Base-by-base conservation (phyloP, 2,329 filamentous ascomycete genomes). In the Colletotrichum cuscutae region DNA sequence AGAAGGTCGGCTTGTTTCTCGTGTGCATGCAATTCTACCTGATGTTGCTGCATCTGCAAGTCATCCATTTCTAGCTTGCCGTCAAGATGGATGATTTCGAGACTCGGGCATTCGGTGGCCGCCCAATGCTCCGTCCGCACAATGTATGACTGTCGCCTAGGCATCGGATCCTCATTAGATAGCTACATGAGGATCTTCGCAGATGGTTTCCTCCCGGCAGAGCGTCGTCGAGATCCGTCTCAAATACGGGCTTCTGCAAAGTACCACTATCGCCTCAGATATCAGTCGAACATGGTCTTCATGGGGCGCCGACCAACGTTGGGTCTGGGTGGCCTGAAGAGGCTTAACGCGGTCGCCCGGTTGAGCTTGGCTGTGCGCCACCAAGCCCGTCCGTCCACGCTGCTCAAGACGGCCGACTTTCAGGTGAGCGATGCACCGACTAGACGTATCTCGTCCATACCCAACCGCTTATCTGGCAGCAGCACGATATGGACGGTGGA, bases 181-280 rank as follows among this genome's bases (percentile, higher is more conserved):
- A 26, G 24, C 60, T 61, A 70, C 66, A 70, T 72, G 60, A 52
- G 42, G 71, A 73, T 73, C 66, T 24, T 65, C 71, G 61, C 24
- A 56, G 15, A 60, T 70, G 61, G 71, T 56, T n/a, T 26, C 9
- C 30, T 7, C 28, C 46, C 15, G 56, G 56, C 46, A 46, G 56
- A 56, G 22, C 11, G 24, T 30, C 61, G 54, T 71, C 67, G 28
- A 65, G 26, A 28, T 19, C 67, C 71, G 56, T 73, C 71, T 57
- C 66, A 71, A 65, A 65, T 71, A 73, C 71, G 71, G 71, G 71
- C 66, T 52, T 70, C 30, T 56, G 22, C 19, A 56, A 59, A 35
- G 26, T 58, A 59, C 22, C 59, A 61, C 60, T n/a, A 59, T 26
- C 65, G 59, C 59, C 28, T 53, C 65, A 69, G 66, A 72, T 22